phyloP scores from a whole-genome alignment of 2,329 filamentous ascomycete species.

The Bretziella fagacearum region DNA sequence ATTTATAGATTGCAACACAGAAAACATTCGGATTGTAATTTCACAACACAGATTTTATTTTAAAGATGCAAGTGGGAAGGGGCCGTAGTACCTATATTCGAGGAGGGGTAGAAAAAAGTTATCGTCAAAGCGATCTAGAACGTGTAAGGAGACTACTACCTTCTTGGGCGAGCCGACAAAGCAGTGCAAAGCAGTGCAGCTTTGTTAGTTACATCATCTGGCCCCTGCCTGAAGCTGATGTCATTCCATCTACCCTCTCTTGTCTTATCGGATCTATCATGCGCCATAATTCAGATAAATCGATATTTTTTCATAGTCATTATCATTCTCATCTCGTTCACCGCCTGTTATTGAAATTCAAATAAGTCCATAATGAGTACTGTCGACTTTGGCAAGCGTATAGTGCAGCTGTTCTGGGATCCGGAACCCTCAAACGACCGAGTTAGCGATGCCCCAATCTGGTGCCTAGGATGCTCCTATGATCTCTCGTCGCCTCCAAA shows the following conservation, averaged over 20 bases:
- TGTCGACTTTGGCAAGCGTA: constrained; percentile 61
- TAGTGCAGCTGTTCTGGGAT: constrained; percentile 87
- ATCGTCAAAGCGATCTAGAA: too few relatives aligned
- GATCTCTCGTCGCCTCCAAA: constrained; percentile 21
- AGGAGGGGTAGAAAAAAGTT: too few relatives aligned
- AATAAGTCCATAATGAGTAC: constrained; percentile 26
- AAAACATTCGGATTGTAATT: too few relatives aligned
- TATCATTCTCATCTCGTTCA: not conserved
- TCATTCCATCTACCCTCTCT: constrained; percentile 1
- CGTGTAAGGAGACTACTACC: too few relatives aligned
- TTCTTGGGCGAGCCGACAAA: too few relatives aligned
- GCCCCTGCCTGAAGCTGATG: constrained; percentile 8
- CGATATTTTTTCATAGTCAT: not conserved
- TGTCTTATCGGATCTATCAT: not conserved
- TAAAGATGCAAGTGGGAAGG: too few relatives aligned
- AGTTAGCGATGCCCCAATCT: constrained; percentile 50
- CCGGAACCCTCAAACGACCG: constrained; percentile 71
- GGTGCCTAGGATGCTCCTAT: constrained; percentile 54
- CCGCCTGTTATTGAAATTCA: not conserved
- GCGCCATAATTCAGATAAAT: not conserved
- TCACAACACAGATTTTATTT: too few relatives aligned
- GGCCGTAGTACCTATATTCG: too few relatives aligned
- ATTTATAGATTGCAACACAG: too few relatives aligned
- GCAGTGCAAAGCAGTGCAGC: too few relatives aligned
- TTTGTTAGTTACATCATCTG: not conserved